A percentile compares a stretch with the other conserved stretches of the same genome.
phyloP scores from a whole-genome alignment of 2,329 filamentous ascomycete species.

The Diaporthe sp. region DNA sequence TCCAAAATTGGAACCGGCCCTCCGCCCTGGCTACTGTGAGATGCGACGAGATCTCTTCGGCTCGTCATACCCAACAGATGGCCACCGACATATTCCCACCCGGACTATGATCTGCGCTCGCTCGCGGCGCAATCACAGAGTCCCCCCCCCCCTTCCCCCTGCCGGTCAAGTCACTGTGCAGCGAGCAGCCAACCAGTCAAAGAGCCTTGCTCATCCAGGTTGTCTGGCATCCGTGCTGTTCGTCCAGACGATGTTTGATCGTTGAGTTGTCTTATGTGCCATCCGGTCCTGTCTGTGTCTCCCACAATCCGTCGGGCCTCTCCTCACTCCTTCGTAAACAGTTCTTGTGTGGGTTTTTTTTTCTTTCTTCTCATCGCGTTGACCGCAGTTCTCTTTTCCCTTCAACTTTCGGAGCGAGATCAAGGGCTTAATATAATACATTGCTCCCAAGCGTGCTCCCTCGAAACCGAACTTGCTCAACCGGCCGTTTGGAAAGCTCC shows the following conservation, averaged over 20 bases:
- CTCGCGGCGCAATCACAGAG: slow-evolving; percentile 12
- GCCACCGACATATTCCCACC: not conserved
- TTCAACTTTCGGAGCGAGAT: not conserved
- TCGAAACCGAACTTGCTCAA: slow-evolving; percentile 19
- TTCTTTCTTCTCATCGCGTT: not conserved
- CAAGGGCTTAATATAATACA: not conserved
- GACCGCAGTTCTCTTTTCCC: not conserved
- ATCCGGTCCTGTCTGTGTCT: not conserved
- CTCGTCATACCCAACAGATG: slow-evolving; percentile 25
- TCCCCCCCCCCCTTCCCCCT: not conserved
- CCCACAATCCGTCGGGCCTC: not conserved
- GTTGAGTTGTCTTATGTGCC: slow-evolving; percentile 23
- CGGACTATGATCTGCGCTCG: slow-evolving; percentile 29
- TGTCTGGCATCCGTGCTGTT: not conserved
- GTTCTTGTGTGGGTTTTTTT: not conserved
- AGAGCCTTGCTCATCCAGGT: not conserved
- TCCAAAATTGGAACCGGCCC: slow-evolving; percentile 14
- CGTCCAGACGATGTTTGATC: slow-evolving; percentile 24
- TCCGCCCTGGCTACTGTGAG: slow-evolving; percentile 7
- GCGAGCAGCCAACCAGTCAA: slow-evolving; percentile 5
- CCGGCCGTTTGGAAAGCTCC: slow-evolving; percentile 16
- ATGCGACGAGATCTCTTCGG: slow-evolving; percentile 24
- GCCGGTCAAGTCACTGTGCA: slow-evolving; percentile 3
- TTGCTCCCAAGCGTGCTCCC: not conserved
- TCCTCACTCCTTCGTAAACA: not conserved